Evolutionary conservation across 2,329 filamentous ascomycete genomes (phyloP), one percentile per base, ranked within the genome.

Genomic region (Botrytis squamosa): DNA sequence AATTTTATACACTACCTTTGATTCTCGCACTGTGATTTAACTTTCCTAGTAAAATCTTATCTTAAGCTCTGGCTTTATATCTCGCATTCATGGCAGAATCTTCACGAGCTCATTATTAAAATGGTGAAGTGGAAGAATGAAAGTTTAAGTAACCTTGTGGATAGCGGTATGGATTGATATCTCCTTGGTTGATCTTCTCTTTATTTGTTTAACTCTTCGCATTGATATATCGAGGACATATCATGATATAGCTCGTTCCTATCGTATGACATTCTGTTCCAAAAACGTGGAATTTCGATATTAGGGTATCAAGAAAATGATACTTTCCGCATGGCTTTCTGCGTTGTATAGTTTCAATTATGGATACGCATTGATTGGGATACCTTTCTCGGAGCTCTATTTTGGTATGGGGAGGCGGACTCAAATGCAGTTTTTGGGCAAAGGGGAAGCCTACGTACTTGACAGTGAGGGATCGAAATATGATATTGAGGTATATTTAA

Each of bases 1-100:
- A 33, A 73, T 49, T 46, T 74, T 16, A 63, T 40, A 20, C 75
- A 16, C 71, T 62, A 73, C 33, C 36, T 49, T 63, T 72, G 73
- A 42, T 66, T 66, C 44, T 38, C 44, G n/a, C 65, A 60, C 16
- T 42, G n/a, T 33, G 8, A 55, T 40, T 52, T 42, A 0, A 22
- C 18, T 69, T n/a, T 40, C 20, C 38, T 9, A 40, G 38, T 46
- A 6, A 16, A 12, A n/a, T 20, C 49, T 52, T 66, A 14, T 52
- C 44, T 52, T 52, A 3, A 52, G 33, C 20, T n/a, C 22, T n/a
- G 33, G 9, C 20, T 49, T 73, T 72, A 18, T 71, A 64, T 7
- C 40, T 57, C 67, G 66, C 64, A 52, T 68, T 57, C 38, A n/a
- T n/a, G 6, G 33, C 12, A 9, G 33, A 40, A 67, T 29, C n/a